Percentiles rank a stretch among this genome's conserved stretches.
Conservation (phyloP, 2,329 filamentous ascomycete species). For the Coniella lustricola region DNA sequence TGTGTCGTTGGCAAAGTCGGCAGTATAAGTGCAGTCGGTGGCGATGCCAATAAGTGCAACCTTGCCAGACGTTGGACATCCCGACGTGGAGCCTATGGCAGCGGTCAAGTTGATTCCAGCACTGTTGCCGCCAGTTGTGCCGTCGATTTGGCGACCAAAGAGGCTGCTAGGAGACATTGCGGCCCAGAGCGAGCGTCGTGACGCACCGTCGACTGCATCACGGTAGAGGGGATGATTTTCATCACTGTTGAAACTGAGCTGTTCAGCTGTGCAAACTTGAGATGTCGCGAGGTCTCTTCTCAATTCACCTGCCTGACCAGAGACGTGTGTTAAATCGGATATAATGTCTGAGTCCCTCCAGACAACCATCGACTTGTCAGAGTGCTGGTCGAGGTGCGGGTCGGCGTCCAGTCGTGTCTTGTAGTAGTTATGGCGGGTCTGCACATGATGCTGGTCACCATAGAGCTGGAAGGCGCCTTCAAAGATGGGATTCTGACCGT, state of each 20-base stretch:
- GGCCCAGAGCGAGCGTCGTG: slow-evolving; percentile 32
- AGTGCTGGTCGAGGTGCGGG: slow-evolving; percentile 50
- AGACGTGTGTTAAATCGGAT: slow-evolving; percentile 20
- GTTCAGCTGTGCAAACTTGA: slow-evolving; percentile 64
- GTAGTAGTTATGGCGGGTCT: slow-evolving; percentile 66
- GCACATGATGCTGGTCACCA: slow-evolving; percentile 80
- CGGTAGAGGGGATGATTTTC: slow-evolving; percentile 62
- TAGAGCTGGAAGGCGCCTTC: slow-evolving; percentile 81
- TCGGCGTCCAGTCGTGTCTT: slow-evolving; percentile 66
- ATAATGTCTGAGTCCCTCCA: slow-evolving; percentile 86
- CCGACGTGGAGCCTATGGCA: slow-evolving; percentile 74
- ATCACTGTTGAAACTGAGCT: slow-evolving; percentile 71
- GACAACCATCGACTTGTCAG: slow-evolving; percentile 75
- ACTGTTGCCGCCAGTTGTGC: slow-evolving; percentile 63
- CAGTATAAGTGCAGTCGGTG: slow-evolving; percentile 85
- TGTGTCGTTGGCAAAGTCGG: slow-evolving; percentile 55
- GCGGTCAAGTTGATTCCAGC: slow-evolving; percentile 70
- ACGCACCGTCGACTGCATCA: slow-evolving; percentile 39
- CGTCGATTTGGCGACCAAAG: slow-evolving; percentile 69
- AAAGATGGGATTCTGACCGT: slow-evolving; percentile 75
- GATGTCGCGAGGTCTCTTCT: slow-evolving; percentile 46
- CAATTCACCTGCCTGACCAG: slow-evolving; percentile 50
- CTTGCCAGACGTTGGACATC: slow-evolving; percentile 83
- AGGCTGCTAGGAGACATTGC: slow-evolving; percentile 56
- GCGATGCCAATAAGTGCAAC: slow-evolving; percentile 89